Evolutionary conservation across 192 early-diverging fungal genomes (phyloP).

Genomic region (Backusella sp.): DNA sequence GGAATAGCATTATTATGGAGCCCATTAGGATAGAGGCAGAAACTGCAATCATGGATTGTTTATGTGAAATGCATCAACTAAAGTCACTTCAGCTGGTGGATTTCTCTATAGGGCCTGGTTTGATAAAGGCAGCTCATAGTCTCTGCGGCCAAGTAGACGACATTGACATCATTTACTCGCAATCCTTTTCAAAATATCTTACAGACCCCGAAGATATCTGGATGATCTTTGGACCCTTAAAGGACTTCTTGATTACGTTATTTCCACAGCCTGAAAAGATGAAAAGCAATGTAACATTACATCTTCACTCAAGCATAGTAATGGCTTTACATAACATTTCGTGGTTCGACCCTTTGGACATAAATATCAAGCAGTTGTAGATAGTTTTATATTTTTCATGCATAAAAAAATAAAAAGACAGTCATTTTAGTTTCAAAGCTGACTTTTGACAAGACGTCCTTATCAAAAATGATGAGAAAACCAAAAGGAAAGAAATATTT

Average conservation of each 20-base stretch:
- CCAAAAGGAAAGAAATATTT: background rate
- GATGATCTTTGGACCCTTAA: background rate
- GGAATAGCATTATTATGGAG: background rate
- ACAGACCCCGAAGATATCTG: background rate
- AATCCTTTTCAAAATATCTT: constrained; percentile 6
- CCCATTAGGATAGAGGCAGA: constrained; percentile 7
- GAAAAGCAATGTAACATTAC: background rate
- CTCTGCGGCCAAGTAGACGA: background rate
- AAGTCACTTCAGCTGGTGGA: background rate
- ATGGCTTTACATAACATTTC: background rate
- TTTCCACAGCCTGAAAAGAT: background rate
- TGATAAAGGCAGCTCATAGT: background rate
- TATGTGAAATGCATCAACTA: background rate
- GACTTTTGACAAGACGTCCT: background rate
- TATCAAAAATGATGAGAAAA: background rate
- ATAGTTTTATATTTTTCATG: background rate
- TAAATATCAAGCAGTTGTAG: background rate
- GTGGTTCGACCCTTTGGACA: background rate
- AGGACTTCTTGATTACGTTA: background rate
- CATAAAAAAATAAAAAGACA: background rate
- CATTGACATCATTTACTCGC: background rate
- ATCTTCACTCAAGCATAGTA: background rate
- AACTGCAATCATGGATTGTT: background rate
- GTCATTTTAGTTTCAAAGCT: constrained; percentile 3
- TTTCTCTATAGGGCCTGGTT: background rate